Evolutionary conservation across 2,329 filamentous ascomycete genomes (phyloP), one percentile per base, ranked within the genome.

Genomic region (Macrophomina pseudophaseolina): DNA sequence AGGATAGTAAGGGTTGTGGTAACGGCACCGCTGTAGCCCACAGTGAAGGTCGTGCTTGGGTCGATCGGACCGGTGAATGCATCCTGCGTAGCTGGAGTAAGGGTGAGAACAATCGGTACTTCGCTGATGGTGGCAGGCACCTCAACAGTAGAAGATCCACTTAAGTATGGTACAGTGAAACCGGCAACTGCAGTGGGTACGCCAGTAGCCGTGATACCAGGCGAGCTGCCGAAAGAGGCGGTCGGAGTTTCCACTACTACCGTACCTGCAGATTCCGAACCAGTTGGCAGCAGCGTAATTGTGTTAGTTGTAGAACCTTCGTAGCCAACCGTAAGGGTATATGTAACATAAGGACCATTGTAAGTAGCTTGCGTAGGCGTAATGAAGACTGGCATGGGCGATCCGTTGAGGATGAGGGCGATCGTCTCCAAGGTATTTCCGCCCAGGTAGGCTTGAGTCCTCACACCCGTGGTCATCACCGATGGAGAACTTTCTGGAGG

Each of bases 231-330:
- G 30, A 5, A 54, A 28, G 48, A 51, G 12, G 1, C 42, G 9
- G 49, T 54, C 1, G 62, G 62, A 7, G 18, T 52, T 35, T 64
- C 62, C 8, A 64, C 28, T 2, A 64, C 49, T 3, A 64, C 18
- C 4, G 62, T 64, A 9, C 62, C 62, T 12, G 5, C 7, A 4
- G 40, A 16, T 28, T 42, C 49, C 1, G 32, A 23, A 5, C 32
- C 33, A 5, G n/a, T 18, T 14, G 62, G 62, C 6, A 64, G 35
- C 28, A 64, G 48, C 6, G 62, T 64, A 11, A 64, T 44, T 18
- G 62, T 64, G n/a, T 4, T 16, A 5, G 16, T 46, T 5, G 16
- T 16, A 5, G 33, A 30, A 12, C 62, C 62, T 6, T 11, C 18
- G 4, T 44, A 53, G 7, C 48, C 38, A 6, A 46, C 44, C 2